A percentile compares a stretch with the other conserved stretches of the same genome.
phyloP scores from a whole-genome alignment of 1,284 basidiomycete species.

The Malassezia nana region DNA sequence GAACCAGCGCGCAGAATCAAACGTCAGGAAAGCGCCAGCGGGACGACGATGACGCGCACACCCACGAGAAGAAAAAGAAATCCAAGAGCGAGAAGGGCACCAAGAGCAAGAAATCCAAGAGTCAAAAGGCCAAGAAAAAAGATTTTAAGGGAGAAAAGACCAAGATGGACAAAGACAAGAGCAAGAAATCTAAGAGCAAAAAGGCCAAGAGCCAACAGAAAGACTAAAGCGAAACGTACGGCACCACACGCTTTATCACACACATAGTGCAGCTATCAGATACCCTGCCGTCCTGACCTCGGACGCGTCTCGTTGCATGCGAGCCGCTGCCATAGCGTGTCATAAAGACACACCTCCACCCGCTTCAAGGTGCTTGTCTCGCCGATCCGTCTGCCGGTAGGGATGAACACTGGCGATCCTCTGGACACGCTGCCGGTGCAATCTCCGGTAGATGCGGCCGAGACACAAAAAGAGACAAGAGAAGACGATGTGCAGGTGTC shows the following conservation, averaged over 20 bases:
- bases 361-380: neutral
- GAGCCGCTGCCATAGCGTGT: no score
- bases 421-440: neutral
- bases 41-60: neutral
- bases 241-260: neutral
- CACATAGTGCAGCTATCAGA: neutral
- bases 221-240: slow-evolving; percentile 57
- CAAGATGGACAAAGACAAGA: slow-evolving; percentile 2
- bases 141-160: no score
- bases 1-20: no score
- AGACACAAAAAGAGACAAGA: neutral
- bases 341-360: slow-evolving; percentile 1
- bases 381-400: neutral
- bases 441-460: neutral
- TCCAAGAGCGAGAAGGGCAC: slow-evolving; percentile 3
- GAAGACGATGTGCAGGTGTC: neutral
- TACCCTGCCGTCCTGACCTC: neutral
- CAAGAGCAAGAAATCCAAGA: neutral
- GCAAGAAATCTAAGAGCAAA: slow-evolving; percentile 13
- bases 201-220: slow-evolving; percentile 52
- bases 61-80: slow-evolving; percentile 12
- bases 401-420: neutral
- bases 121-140: neutral
- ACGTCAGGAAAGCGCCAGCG: no score
- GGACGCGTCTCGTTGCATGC: neutral